Conservation (phyloP, 2,329 filamentous ascomycete genomes). For the Fusarium luffae region DNA sequence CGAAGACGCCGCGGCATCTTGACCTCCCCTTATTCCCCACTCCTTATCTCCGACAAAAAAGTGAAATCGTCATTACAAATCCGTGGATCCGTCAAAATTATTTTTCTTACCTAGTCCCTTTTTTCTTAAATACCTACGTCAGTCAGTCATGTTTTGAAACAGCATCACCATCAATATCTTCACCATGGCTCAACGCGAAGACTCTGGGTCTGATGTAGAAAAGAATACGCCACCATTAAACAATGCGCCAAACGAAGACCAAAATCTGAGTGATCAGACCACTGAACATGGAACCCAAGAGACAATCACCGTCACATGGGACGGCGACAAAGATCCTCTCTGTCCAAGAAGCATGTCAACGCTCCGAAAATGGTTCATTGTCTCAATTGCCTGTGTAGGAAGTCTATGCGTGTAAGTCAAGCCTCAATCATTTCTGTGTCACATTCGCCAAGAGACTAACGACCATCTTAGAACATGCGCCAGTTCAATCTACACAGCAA, state of each 20-base stretch:
- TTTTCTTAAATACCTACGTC: conserved; percentile 15
- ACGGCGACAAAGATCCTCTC: conserved; percentile 25
- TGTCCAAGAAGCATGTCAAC: conserved; percentile 26
- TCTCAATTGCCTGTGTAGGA: conserved; percentile 28
- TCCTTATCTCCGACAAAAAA: conserved; percentile 20
- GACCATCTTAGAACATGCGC: conserved; percentile 71
- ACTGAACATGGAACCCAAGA: conserved; percentile 12
- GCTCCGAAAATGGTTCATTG: conserved; percentile 29
- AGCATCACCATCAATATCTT: background rate
- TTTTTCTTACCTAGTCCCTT: background rate
- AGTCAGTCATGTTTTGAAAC: background rate
- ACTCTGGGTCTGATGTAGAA: background rate
- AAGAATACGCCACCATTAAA: background rate
- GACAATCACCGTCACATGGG: conserved; percentile 14
- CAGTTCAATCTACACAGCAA: conserved; percentile 75
- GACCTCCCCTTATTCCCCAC: background rate
- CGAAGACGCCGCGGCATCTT: conserved; percentile 23
- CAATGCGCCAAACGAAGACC: background rate
- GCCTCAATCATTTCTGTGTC: background rate
- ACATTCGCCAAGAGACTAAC: background rate
- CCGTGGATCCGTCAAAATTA: too few relatives aligned
- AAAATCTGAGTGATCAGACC: conserved; percentile 22
- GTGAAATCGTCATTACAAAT: conserved; percentile 27
- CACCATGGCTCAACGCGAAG: background rate
- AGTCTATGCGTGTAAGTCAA: conserved; percentile 30